Conservation (phyloP, 2,329 filamentous ascomycete species). For the Fusarium pseudograminearum region DNA sequence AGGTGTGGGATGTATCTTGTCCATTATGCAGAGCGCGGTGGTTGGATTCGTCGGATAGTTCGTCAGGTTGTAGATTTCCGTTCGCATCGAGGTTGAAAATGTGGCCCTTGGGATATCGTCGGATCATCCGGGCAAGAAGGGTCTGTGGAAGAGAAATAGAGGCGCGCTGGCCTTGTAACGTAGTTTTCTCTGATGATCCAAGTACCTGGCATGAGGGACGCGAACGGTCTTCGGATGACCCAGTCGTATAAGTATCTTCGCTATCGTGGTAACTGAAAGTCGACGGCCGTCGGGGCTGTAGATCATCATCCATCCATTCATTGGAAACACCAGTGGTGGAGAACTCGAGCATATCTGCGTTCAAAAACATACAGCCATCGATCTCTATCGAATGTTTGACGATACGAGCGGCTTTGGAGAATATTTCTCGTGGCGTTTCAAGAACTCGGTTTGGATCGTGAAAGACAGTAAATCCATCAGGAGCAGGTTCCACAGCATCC, state of each 20-base stretch:
- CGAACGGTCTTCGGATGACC: slow-evolving; percentile 25
- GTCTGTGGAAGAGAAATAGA: slow-evolving; percentile 52
- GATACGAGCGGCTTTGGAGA: slow-evolving; percentile 59
- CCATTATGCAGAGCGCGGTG: too few relatives aligned
- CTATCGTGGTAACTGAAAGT: slow-evolving; percentile 16
- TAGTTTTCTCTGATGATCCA: slow-evolving; percentile 28
- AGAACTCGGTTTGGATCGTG: neutral
- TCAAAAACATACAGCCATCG: slow-evolving; percentile 53
- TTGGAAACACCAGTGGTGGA: slow-evolving; percentile 10
- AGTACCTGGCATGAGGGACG: slow-evolving; percentile 23
- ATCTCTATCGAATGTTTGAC: slow-evolving; percentile 57
- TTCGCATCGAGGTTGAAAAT: slow-evolving; percentile 59
- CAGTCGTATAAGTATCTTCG: slow-evolving; percentile 23
- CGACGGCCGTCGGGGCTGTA: slow-evolving; percentile 17
- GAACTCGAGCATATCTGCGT: slow-evolving; percentile 51
- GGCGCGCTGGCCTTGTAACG: neutral
- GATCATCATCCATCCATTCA: slow-evolving; percentile 25
- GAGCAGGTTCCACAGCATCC: too few relatives aligned
- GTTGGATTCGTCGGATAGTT: slow-evolving; percentile 45
- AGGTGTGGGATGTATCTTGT: neutral
- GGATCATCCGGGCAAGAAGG: slow-evolving; percentile 57
- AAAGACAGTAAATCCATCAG: neutral
- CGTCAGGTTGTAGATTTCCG: slow-evolving; percentile 52
- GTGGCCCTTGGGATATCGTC: slow-evolving; percentile 59
- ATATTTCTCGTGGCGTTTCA: slow-evolving; percentile 45